Base-by-base conservation (phyloP, 1,284 basidiomycete species). In the Ganoderma leucocontextum region DNA sequence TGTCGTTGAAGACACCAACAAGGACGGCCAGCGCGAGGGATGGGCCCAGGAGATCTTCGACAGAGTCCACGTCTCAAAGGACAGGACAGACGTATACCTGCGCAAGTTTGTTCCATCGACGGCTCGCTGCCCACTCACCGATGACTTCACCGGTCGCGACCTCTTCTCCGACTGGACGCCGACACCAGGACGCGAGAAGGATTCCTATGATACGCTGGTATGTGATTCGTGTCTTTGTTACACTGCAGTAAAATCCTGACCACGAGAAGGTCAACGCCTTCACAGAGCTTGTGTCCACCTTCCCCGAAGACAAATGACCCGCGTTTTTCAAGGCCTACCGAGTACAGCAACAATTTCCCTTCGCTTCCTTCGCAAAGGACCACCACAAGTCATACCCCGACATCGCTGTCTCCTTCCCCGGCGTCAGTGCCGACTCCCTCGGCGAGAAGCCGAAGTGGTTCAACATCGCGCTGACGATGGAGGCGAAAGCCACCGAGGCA, bases 361-460 rank as follows among this genome's bases (percentile, higher is more conserved):
- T 62, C 53, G 9, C 17, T 6, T 10, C 60, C 0, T 33, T 58
- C 15, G 35, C 35, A 7, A 25, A 52, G 36, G 22, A 62, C 8
- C 67, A 70, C 44, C 69, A 69, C 36, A 35, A 35, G 13, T 60
- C 67, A 6, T 44, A 25, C 1, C 69, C 72, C 4, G 67, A 65
- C 62, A 44, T 73, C 62, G 53, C 53, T 0, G 65, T 67, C 19
- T 64, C 65, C 6, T 66, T 67, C 29, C 69, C 69, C 5, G 66
- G 69, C 17, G 36, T 22, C 36, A 12, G 2, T 1, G 41, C 64
- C 29, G 33, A 42, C 9, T 4, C 36, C 3, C 25, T 25, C 5
- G 36, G 29, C 22, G 17, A 44, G 7, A 15, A 36, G 1, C 63
- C 57, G 0, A 42, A 47, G 19, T 70, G 69, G 66, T 57, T 17